Evolutionary conservation across 2,329 filamentous ascomycete species (phyloP), one percentile per base, ranked within the genome.

Genomic region (Stachybotrys elegans): DNA sequence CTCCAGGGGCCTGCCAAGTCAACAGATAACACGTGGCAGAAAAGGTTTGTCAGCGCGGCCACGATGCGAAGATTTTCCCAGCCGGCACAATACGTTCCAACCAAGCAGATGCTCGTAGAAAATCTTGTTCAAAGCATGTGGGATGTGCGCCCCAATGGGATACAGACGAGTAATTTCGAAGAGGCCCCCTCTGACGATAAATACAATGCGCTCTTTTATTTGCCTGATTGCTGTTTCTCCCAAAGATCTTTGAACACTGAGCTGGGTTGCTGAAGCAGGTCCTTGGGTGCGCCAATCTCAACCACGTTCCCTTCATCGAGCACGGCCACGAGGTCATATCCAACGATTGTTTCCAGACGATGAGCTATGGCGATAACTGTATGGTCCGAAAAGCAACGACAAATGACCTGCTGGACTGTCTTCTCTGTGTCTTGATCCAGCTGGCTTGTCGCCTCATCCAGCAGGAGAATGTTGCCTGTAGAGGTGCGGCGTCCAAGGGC

Each of bases 351-450:
- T 5, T 60, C 56, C 1, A 71, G 47, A 2, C 62, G 59, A 45
- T 72, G 69, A 2, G 62, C 65, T n/a, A 70, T 60, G 9, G 63
- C 60, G 22, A 71, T 59, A 27, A 85, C 71, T 0, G 81, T 86
- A 50, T 78, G 75, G 1, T 58, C 45, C 9, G 49, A 55, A 42
- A 68, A 59, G 25, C 55, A 48, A 1, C 29, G 60, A 37, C 63
- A 56, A 22, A 68, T 56, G 2, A 66, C 48, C 9, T 54, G 47
- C 43, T 60, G 62, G 40, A 68, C 60, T 13, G 49, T 51, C 22
- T 55, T 51, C 42, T 65, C 61, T 0, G 61, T 65, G 31, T 59
- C 57, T 8, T 47, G 46, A 44, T 68, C 66, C 19, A 68, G 50
- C 16, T 63, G 66, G 50, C 57, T 60, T 5, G 52, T 60, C 2